Evolutionary conservation across 352 stramenopile species (phyloP), one percentile per base, ranked within the genome.

Genomic region (Globisporangium okanoganense): DNA sequence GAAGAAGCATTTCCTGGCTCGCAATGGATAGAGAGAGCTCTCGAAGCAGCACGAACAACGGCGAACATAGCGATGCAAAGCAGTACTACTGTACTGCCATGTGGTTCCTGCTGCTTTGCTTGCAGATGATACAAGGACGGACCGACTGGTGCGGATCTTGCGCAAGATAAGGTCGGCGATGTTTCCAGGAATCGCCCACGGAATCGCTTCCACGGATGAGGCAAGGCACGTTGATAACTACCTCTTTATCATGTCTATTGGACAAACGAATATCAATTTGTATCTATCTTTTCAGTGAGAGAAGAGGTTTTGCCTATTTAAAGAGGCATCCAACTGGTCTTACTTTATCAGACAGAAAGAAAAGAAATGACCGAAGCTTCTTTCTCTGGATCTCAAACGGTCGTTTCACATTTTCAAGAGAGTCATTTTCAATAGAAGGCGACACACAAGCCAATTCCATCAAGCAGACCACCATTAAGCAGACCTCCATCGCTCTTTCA

Each of bases 331-430:
- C 44, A 49, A 20, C 20, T 50, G 22, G 20, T 10, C n/a, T n/a
- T n/a, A 16, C 48, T 54, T n/a, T 24, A 25, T 27, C 31, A 27
- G 25, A 54, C 25, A 36, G 48, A 54, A 54, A 43, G 48, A 25
- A 54, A 25, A n/a, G n/a, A n/a, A n/a, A n/a, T n/a, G n/a, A n/a
- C n/a, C 27, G 48, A 27, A 38, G 27, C 16, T 22, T 10, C 41
- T 49, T 41, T 49, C 43, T 49, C n/a, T 25, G n/a, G 29, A 56
- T 56, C 49, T 38, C 29, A 56, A 56, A 43, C 29, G 49, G 49
- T 56, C 49, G 49, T 56, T 56, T 56, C 49, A 56, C 49, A 56
- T 56, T 25, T 14, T 33, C 24, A 20, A 20, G 29, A 3, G 9
- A 33, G 48, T 18, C 48, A 38, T 55, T 55, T 55, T 40, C 31